These are phyloP conservation scores for Pyrenochaeta sp. DNA, from an alignment of 2,329 filamentous ascomycete genomes.

Conservation along the genomic window DNA sequence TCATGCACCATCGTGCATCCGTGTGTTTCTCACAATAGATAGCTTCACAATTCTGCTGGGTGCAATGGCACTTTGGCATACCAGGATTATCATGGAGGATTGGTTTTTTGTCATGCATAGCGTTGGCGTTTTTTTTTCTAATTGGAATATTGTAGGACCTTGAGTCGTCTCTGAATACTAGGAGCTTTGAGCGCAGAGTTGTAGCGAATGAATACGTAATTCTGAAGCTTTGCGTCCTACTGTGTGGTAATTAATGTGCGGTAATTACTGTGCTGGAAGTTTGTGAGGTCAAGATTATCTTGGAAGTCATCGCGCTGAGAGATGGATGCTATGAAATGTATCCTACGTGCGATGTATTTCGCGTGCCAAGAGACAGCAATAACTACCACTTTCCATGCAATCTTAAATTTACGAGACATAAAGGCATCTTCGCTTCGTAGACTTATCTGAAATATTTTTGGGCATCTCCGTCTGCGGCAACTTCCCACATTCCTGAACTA, in stretches of 20 bases:
- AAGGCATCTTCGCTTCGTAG: background rate
- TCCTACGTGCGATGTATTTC: too few relatives aligned
- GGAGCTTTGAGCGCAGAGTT: background rate
- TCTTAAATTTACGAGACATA: background rate
- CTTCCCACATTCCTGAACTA: background rate
- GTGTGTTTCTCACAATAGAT: background rate
- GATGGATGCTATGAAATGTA: too few relatives aligned
- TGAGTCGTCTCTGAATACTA: too few relatives aligned
- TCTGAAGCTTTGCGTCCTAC: too few relatives aligned
- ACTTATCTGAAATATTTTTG: background rate
- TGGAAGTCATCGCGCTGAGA: too few relatives aligned
- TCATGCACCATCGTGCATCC: background rate
- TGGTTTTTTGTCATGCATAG: conserved; percentile 3
- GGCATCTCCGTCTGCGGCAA: background rate
- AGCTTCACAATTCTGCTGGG: background rate
- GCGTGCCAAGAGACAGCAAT: too few relatives aligned
- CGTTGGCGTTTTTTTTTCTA: conserved; percentile 2
- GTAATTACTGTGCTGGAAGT: too few relatives aligned
- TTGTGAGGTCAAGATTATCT: too few relatives aligned
- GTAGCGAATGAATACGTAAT: background rate
- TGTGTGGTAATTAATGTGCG: too few relatives aligned
- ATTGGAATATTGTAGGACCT: too few relatives aligned
- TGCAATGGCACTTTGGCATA: background rate
- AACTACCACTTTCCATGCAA: background rate
- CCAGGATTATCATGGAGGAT: background rate